phyloP scores from a whole-genome alignment of 2,329 filamentous ascomycete genomes.

The Lasiodiplodia citricola region DNA sequence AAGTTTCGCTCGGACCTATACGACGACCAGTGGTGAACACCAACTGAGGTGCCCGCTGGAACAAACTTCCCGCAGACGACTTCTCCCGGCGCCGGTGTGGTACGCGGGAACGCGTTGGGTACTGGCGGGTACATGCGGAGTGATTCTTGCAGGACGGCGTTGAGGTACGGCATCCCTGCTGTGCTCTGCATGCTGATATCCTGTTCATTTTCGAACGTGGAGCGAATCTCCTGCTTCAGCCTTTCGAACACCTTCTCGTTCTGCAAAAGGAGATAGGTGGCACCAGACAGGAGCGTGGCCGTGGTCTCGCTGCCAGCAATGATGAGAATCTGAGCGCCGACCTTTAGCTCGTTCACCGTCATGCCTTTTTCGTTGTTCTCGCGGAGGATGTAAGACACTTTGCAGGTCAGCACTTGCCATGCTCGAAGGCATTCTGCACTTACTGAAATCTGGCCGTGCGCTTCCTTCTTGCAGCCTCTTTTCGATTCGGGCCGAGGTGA shows the following conservation, averaged over 20 bases:
- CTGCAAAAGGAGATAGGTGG: constrained; percentile 42
- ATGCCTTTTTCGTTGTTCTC: not conserved
- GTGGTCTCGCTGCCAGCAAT: constrained; percentile 50
- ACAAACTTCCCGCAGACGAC: constrained; percentile 44
- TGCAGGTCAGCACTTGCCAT: too few species aligned
- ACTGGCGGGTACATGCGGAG: constrained; percentile 51
- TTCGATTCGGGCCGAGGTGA: too few species aligned
- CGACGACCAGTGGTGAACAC: constrained; percentile 26
- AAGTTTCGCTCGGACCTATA: too few species aligned
- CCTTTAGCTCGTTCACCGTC: not conserved
- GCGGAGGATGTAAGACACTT: too few species aligned
- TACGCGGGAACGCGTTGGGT: constrained; percentile 39
- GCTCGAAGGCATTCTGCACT: too few species aligned
- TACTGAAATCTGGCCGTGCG: too few species aligned
- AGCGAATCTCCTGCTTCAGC: constrained; percentile 13
- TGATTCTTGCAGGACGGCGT: constrained; percentile 45
- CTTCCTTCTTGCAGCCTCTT: too few species aligned
- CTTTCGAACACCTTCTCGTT: not conserved
- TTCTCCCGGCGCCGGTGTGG: constrained; percentile 43
- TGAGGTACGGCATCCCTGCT: constrained; percentile 1
- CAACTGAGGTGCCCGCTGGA: constrained; percentile 32
- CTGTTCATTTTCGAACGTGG: not conserved
- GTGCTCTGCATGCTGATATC: not conserved
- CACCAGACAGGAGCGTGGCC: constrained; percentile 44
- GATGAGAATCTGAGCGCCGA: constrained; percentile 28